Evolutionary conservation across 306 rosid genomes (phyloP), one percentile per base, ranked within the genome.

Genomic region (Leucaena leucocephala): DNA sequence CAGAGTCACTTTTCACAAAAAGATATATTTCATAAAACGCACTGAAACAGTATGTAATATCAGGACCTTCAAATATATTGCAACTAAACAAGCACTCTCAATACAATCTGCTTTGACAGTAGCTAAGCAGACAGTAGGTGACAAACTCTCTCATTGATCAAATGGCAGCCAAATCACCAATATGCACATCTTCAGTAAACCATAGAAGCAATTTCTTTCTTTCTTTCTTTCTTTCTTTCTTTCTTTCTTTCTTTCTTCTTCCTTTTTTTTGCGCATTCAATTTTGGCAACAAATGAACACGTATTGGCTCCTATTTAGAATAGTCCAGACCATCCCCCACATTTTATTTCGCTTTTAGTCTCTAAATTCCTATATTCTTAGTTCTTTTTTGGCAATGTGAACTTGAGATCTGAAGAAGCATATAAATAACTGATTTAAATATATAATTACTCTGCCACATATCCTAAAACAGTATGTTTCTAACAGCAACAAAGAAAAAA

Each of bases 41-140:
- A 78, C 8, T 55, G 46, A 78, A 78, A 75, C 21, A 36, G 49
- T 58, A 81, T 33, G 71, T 46, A 57, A n/a, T 10, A 33, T 34
- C 48, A 17, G 69, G 44, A 45, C 19, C 82, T 58, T 16, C 55
- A 43, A 42, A 17, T 36, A 44, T 44, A 50, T 14, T 50, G 38
- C 76, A 55, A 63, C 59, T 54, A 42, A 68, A 34, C 8, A 57
- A 42, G 61, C 17, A 78, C 59, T 52, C 72, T 39, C 21, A 33
- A 44, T 69, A 45, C 63, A 44, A 43, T 43, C 57, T 39, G 68
- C 54, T 39, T 52, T 44, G 17, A 40, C 45, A 9, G 22, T n/a
- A 39, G 15, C n/a, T 6, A 22, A 55, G 34, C 46, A 46, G 43
- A 33, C 21, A 61, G 67, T 27, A 27, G 27, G 27, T 14, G 43